phyloP scores from a whole-genome alignment of 805 yeast species.

The Cyberlindnera nakhonratchasimensis region DNA sequence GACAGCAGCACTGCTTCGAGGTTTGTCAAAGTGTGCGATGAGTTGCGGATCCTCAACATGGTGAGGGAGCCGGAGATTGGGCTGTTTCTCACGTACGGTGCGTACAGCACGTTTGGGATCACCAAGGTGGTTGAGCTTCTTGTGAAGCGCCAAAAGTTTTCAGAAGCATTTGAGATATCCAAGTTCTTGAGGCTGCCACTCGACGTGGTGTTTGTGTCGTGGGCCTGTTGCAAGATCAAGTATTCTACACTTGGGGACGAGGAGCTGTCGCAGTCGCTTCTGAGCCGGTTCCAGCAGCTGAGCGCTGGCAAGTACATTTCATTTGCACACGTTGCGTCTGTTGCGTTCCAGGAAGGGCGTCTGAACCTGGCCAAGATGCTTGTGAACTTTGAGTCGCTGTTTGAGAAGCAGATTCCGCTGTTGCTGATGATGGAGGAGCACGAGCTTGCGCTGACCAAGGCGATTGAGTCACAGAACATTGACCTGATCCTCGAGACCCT shows the following conservation, averaged over 20 bases:
- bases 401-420: slow-evolving; percentile 57
- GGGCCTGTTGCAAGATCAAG: slow-evolving; percentile 76
- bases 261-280: slow-evolving; percentile 49
- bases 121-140: slow-evolving; percentile 55
- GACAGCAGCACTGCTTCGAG: slow-evolving; percentile 38
- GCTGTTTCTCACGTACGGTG: slow-evolving; percentile 57
- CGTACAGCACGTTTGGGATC: slow-evolving; percentile 51
- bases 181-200: slow-evolving; percentile 44
- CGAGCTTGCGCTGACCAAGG: slow-evolving; percentile 62
- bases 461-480: slow-evolving; percentile 38
- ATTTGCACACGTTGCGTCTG: slow-evolving; percentile 53
- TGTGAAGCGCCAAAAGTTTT: slow-evolving; percentile 54
- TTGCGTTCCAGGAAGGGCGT: slow-evolving; percentile 83
- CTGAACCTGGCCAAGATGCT: slow-evolving; percentile 60
- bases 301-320: slow-evolving; percentile 42
- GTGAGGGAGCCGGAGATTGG: slow-evolving; percentile 65
- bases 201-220: slow-evolving; percentile 58
- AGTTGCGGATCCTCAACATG: slow-evolving; percentile 64
- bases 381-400: slow-evolving; percentile 59
- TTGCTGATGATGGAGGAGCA: slow-evolving; percentile 70
- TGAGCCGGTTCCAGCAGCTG: slow-evolving; percentile 39
- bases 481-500: slow-evolving; percentile 61
- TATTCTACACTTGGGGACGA: slow-evolving; percentile 54
- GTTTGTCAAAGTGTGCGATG: slow-evolving; percentile 61
- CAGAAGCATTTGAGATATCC: slow-evolving; percentile 60